Base-by-base conservation (phyloP, 148 eudicot genomes). In the Rhododendron simsii region DNA sequence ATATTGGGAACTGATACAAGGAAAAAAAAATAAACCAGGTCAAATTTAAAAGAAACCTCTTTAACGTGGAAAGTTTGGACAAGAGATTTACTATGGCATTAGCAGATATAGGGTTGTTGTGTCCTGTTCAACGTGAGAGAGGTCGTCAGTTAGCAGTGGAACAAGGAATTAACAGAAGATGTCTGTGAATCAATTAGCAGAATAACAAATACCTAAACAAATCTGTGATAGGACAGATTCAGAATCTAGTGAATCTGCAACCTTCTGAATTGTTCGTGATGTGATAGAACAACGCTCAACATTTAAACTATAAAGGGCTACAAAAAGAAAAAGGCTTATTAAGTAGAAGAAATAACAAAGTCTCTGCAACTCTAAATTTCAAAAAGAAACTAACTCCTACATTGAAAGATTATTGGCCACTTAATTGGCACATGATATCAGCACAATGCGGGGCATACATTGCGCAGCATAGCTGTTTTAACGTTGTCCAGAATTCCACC, bases 201-300 rank as follows among this genome's bases (percentile, higher is more conserved):
- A 74, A 57, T 6, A 51, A 39, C 28, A 23, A 47, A 41, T 91
- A 97, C 99, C 99, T 86, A 95, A 84, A 9, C 85, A 91, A 44
- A 97, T 94, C 73, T 97, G 95, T 71, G 94, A 86, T 65, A 97
- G 90, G 84, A 86, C 88, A 87, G 95, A 94, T 86, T 82, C 91
- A 83, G 93, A 88, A 89, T 87, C 88, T 87, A 97, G 87, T 26
- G 96, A 90, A 80, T 95, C 98, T 77, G 96, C 91, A 88, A 95
- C 87, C 89, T 86, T 93, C 87, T 95, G 98, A 87, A 97, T 92
- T 51, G 98, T 95, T 91, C 95, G 92, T 63, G 98, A 92, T 73
- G 98, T 97, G 86, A 97, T 90, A 59, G 95, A 94, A 88, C 99
- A 97, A 16, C 93, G 92, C 86, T 93, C 98, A 83, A 97, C 89